These are phyloP conservation scores for Silene noctiflora DNA, from an alignment of 179 eudicot species.

Conservation along the genomic window DNA sequence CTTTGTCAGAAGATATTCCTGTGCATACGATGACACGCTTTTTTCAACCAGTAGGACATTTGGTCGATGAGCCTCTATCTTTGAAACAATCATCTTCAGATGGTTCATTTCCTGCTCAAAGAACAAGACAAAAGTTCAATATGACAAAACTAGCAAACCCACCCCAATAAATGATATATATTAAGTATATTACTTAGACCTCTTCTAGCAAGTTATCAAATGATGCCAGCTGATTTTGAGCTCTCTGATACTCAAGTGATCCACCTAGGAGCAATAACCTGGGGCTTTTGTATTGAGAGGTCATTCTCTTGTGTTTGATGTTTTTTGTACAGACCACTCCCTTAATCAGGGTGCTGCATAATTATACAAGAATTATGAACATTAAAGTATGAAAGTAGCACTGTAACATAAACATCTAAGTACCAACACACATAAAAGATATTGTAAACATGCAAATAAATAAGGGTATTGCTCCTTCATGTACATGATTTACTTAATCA, in stretches of 20 bases:
- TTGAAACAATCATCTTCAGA: constrained; percentile 79
- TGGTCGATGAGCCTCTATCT: constrained; percentile 85
- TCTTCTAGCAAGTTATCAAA: constrained; percentile 78
- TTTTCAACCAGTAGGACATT: constrained; percentile 93
- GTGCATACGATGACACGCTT: constrained; percentile 94
- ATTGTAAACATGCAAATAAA: neutral
- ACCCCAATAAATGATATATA: neutral
- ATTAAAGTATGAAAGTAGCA: neutral
- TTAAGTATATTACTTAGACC: constrained; percentile 33
- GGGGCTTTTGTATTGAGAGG: constrained; percentile 78
- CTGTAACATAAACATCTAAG: neutral
- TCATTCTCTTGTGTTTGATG: constrained; percentile 98
- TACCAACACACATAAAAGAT: neutral
- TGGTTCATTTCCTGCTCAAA: constrained; percentile 77
- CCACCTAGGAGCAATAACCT: constrained; percentile 84
- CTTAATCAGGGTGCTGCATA: constrained; percentile 71
- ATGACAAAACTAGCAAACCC: constrained; percentile 4
- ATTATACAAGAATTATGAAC: constrained; percentile 15
- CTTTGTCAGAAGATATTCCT: constrained; percentile 77
- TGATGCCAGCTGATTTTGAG: constrained; percentile 80
- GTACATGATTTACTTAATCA: too few relatives aligned
- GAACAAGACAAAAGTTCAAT: constrained; percentile 19
- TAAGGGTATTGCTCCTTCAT: too few relatives aligned
- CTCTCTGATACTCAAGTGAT: constrained; percentile 88
- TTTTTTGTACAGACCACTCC: constrained; percentile 97